Evolutionary conservation across 495 filamentous ascomycete genomes (phyloP).

Genomic region (Talaromyces proteolyticus): DNA sequence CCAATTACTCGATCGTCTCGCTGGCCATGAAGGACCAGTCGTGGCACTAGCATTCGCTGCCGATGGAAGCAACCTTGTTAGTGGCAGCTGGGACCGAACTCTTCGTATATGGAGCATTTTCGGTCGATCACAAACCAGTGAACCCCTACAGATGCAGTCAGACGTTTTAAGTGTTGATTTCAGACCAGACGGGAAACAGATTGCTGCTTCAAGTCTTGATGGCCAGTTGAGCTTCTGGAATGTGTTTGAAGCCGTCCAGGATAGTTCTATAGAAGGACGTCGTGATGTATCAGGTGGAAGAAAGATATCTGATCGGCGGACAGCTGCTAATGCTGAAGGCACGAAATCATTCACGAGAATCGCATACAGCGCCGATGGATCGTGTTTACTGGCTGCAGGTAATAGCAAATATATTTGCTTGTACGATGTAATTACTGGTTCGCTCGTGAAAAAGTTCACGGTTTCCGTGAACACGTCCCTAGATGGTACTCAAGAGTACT

Average conservation of each 20-base stretch:
- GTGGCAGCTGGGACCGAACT: conserved; percentile 92
- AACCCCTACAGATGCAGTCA: conserved; percentile 83
- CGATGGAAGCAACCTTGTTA: conserved; percentile 73
- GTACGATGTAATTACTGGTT: conserved; percentile 84
- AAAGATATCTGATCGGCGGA: conserved; percentile 76
- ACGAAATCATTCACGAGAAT: conserved; percentile 87
- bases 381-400: conserved; percentile 81
- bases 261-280: conserved; percentile 75
- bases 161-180: conserved; percentile 86
- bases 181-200: conserved; percentile 82
- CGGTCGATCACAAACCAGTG: conserved; percentile 84
- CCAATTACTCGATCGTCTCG: conserved; percentile 82
- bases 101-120: conserved; percentile 96
- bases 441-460: conserved; percentile 89
- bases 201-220: conserved; percentile 88
- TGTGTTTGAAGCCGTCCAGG: conserved; percentile 76
- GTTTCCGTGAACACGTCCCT: conserved; percentile 90
- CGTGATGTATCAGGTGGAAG: conserved; percentile 91
- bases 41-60: conserved; percentile 82
- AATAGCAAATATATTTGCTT: conserved; percentile 98
- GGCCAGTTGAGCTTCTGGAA: conserved; percentile 96
- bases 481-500: conserved; percentile 92
- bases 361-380: conserved; percentile 85
- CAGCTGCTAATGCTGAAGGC: conserved; percentile 81
- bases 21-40: conserved; percentile 92